Evolutionary conservation across 2,329 filamentous ascomycete species (phyloP).

Genomic region (Onygenales sp.): DNA sequence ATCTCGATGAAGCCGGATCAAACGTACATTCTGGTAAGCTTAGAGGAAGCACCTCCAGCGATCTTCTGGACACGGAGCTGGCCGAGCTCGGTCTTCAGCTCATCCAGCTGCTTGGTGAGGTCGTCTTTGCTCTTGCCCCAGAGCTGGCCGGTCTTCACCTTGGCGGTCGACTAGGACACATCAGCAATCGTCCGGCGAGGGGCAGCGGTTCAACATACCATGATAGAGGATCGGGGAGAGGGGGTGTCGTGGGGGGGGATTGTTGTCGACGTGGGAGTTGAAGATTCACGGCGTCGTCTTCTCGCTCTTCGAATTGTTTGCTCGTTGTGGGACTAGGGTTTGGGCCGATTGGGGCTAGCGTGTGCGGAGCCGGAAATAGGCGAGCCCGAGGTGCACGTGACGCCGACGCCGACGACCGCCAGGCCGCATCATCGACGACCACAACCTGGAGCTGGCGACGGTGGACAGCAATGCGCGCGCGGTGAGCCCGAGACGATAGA

Average conservation of each 20-base stretch:
- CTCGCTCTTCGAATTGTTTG: conserved; percentile 14
- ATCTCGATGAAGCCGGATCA: conserved; percentile 6
- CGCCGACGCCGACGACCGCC: neutral
- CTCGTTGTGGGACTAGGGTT: conserved; percentile 38
- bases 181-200: conserved; percentile 1
- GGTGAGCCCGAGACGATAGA: neutral
- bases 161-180: conserved; percentile 47
- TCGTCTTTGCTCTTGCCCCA: conserved; percentile 99
- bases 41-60: conserved; percentile 78
- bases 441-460: neutral
- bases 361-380: conserved; percentile 21
- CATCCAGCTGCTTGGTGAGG: conserved; percentile 85
- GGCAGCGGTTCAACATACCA: conserved; percentile 26
- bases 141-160: conserved; percentile 92
- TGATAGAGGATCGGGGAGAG: conserved; percentile 32
- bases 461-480: neutral
- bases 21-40: conserved; percentile 94
- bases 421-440: neutral
- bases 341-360: conserved; percentile 18
- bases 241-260: conserved; percentile 45
- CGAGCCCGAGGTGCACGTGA: conserved; percentile 15
- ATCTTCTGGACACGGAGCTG: conserved; percentile 98
- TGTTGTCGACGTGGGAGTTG: conserved; percentile 38
- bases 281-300: conserved; percentile 29
- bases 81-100: conserved; percentile 93